Base-by-base conservation (phyloP, 2,329 filamentous ascomycete species). In the Fusarium proliferatum region DNA sequence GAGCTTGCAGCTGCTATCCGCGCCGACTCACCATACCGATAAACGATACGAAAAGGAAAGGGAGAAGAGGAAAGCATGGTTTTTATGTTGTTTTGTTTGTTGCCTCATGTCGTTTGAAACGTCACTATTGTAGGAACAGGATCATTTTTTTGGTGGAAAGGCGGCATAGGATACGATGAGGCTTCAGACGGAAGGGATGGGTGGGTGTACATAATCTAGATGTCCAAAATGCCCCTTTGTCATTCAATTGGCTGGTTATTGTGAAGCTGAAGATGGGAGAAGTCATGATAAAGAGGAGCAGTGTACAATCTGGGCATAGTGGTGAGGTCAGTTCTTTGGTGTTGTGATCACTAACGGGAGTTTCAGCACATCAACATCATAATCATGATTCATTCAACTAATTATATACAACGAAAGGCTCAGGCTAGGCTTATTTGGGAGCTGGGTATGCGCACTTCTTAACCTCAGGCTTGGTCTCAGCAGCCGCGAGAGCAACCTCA, bases 1-100 rank as follows among this genome's bases (percentile, higher is more conserved):
- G 96, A 99, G 86, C 88, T 99, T 80, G 96, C 96, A 3, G 96
- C 96, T 66, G 92, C 90, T 76, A 96, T 96, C 81, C 92, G 95
- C 80, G 96, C 96, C 70, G 96, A 99, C 88, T 91, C 95, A 62
- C 96, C 96, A 58, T 98, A 95, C 87, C 90, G 93, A 88, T 96
- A 91, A 84, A 76, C 66, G 45, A 46, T 34, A 70, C 46, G 61
- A 65, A 76, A 71, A 68, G 39, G 71, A 52, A 69, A 39, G 36
- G 63, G 67, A 71, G 56, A 62, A 26, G 52, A 53, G 42, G 48
- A 59, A 48, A 61, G 60, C 67, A 71, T 69, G 55, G 46, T 62
- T 64, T 67, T 69, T 49, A 55, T 63, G 36, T 69, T 72, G 42
- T 48, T 65, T 67, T 58, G 41, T 58, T 72, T 64, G 60, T 61